Evolutionary conservation across 1,284 basidiomycete genomes (phyloP), one percentile per base, ranked within the genome.

Genomic region (Inonotus hispidus): DNA sequence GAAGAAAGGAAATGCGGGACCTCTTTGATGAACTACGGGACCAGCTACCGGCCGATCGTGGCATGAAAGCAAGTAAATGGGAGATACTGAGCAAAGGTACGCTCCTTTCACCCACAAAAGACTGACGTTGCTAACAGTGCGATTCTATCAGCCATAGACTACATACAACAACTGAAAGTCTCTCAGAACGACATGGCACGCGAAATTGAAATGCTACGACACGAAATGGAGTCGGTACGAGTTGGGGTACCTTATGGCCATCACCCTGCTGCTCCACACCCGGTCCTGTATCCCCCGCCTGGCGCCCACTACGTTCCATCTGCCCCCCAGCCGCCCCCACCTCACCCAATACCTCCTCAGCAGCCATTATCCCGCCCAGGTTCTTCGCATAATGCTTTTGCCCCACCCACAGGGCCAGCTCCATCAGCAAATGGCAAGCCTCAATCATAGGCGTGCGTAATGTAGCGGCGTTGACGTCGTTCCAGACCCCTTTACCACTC

Each of bases 1-100:
- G 95, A 66, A 82, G 95, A 71, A 96, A 95, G 76, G 95, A 98
- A 75, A 98, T 98, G 95, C 95, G 95, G 71, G 94, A 97, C 63
- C 73, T 98, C 53, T 98, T 97, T 70, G 95, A 98, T 68, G 95
- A 98, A 73, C 76, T 98, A 63, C 82, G 92, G 60, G 94, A 95
- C 72, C 86, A 92, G 66, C 77, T 98, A 37, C 95, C 95, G 2
- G 88, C 90, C 49, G 93, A 95, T 73, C 82, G 93, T 60, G 92
- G 92, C 38, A 90, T 93, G 87, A 96, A 97, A 72, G 89, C 92
- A 21, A 93, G 91, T 76, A 98, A 98, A 76, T 97, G 94, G 95
- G 94, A 97, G 76, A 95, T 96, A 62, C 76, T 97, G 41, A 93
- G 86, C 73, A 95, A 95, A 85, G 91, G 93, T 92, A 67, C 66